Percentiles rank a stretch among this genome's conserved stretches.
Conservation (phyloP, 805 yeast species). For the Lachancea sp. region DNA sequence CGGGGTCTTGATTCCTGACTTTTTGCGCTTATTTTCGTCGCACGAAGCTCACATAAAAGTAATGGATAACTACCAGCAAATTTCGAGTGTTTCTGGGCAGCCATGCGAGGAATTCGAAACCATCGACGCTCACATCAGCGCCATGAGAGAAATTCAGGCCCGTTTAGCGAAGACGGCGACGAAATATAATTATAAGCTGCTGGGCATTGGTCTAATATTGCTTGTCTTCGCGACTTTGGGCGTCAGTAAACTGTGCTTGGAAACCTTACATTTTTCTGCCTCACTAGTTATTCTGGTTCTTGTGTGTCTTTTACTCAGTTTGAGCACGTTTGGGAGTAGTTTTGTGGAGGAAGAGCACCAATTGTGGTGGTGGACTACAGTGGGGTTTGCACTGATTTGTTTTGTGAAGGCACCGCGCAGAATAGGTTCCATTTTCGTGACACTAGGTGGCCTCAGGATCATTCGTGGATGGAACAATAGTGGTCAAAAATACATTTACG, state of each 20-base stretch:
- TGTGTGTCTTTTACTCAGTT: constrained; percentile 37
- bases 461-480: constrained; percentile 82
- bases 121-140: constrained; percentile 25
- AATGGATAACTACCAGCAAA: constrained; percentile 52
- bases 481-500: constrained; percentile 71
- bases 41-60: constrained; percentile 29
- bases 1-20: constrained; percentile 59
- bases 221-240: constrained; percentile 16
- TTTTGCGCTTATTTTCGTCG: constrained; percentile 47
- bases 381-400: constrained; percentile 27
- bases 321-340: constrained; percentile 76
- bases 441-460: constrained; percentile 41
- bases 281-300: constrained; percentile 15
- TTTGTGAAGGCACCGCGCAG: constrained; percentile 7
- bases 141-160: constrained; percentile 44
- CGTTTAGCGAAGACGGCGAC: constrained; percentile 57
- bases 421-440: constrained; percentile 11
- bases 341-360: constrained; percentile 95
- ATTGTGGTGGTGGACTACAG: constrained; percentile 80
- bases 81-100: constrained; percentile 31
- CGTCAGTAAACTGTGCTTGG: neutral
- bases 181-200: constrained; percentile 58
- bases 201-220: constrained; percentile 19
- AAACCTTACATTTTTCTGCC: neutral
- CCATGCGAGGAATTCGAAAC: constrained; percentile 9